Evolutionary conservation across 257 asterid species (phyloP).

Genomic region (Nicotiana tabacum): DNA sequence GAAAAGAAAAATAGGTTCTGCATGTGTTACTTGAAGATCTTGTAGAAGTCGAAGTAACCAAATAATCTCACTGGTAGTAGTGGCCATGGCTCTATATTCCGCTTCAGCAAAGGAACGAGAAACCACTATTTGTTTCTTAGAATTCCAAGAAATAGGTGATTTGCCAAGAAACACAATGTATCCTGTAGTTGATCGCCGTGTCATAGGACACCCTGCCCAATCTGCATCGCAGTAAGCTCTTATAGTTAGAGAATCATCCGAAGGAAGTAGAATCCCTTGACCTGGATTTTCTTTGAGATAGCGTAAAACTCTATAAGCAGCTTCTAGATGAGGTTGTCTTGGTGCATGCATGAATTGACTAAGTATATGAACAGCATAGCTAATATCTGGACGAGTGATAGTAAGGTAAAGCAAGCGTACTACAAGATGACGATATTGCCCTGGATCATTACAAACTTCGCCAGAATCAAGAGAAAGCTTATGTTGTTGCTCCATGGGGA

Average conservation of each 20-base stretch:
- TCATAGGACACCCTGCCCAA: background rate
- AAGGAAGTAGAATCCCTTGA: background rate
- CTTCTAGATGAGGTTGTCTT: too few species aligned
- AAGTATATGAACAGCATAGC: too few species aligned
- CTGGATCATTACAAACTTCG: too few species aligned
- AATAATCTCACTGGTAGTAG: background rate
- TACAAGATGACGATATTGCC: too few species aligned
- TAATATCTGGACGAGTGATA: too few species aligned
- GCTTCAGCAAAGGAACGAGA: background rate
- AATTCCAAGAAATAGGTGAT: background rate
- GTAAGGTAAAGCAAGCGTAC: too few species aligned
- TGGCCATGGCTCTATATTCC: background rate
- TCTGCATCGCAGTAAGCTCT: background rate
- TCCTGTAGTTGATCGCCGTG: background rate
- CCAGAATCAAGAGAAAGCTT: background rate
- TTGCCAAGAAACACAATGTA: background rate
- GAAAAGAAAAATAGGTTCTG: background rate
- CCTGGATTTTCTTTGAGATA: background rate
- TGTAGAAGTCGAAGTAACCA: background rate
- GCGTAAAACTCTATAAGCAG: background rate
- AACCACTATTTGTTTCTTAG: background rate
- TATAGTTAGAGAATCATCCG: too few species aligned
- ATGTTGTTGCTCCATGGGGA: background rate
- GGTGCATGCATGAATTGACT: too few species aligned
- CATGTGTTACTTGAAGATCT: background rate